Base-by-base conservation (phyloP, 1,284 basidiomycete species). In the Cryptococcus hybrid region DNA sequence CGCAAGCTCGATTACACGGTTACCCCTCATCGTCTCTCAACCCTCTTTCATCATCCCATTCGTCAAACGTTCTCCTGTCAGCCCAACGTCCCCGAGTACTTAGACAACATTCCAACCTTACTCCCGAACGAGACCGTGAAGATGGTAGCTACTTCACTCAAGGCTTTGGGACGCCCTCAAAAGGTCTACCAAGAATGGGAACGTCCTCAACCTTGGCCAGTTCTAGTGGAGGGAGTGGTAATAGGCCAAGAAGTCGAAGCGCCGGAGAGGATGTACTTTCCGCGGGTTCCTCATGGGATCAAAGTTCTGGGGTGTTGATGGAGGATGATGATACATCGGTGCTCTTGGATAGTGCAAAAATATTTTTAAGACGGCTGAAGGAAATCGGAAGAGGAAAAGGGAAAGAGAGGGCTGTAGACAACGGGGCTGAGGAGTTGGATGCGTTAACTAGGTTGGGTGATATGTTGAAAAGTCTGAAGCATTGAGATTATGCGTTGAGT, bases 401-500 rank as follows among this genome's bases (percentile, higher is more conserved):
- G 9, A 64, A 63, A 43, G 64, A 60, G 9, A 65, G 65, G 48
- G 65, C 12, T 66, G 64, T 55, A n/a, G 44, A 50, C n/a, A 70
- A 69, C 9, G 38, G 48, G 39, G 59, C 43, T n/a, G 67, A 67
- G 51, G 57, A 61, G 15, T 67, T 67, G 62, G 69, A 71, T 24
- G 52, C 61, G 45, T 86, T 93, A 84, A 82, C 82, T 4, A 84
- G 83, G 57, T 78, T 96, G 2, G 86, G 86, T 30, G 81, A 80
- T 35, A 82, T 89, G 47, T 78, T 96, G n/a, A 86, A 87, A 83
- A 85, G 34, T 87, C 86, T 65, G 76, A 91, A 36, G 85, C 88
- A 5, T 86, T 95, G 18, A 82, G 86, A 51, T 89, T 88, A 67
- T 88, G 91, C 64, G 67, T 93, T 24, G 84, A 85, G 54, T 78